Base-by-base conservation (phyloP, 495 filamentous ascomycete species). In the Penicillium silybi region DNA sequence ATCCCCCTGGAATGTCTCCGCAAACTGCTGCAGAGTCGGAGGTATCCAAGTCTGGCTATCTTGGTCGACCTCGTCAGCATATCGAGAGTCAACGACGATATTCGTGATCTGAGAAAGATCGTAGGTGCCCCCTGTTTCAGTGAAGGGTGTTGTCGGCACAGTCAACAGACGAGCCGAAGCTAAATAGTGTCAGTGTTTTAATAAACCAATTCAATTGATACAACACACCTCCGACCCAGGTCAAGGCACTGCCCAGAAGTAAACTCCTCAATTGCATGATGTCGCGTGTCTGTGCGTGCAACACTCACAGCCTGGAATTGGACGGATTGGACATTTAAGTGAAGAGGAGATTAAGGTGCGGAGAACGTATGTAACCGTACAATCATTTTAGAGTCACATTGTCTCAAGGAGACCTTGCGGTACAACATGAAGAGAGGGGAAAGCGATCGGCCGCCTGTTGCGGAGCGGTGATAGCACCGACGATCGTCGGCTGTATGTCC, bases 1-100 rank as follows among this genome's bases (percentile, higher is more conserved):
- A 46, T 80, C 72, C 2, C 53, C 60, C 15, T 62, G 62, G 26
- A 80, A 78, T 4, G 69, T 73, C 8, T 58, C 43, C 2, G 73
- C 74, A 47, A 80, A 78, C 1, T 69, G 59, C 13, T 54, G 53
- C 10, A 78, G 57, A 17, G 64, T 75, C 17, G 74, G 75, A 5
- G 77, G 74, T 10, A 78, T 78, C n/a, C 73, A 58, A 11, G 77
- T 80, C 51, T 75, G 59, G 26, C 76, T 75, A 17, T 58, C 22
- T 8, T 62, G 57, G 44, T 80, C 67, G 17, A 69, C 63, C 0
- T 52, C 29, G 6, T 68, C 42, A 2, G 67, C 55, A 57, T 67
- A 77, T 16, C 60, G 58, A n/a, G 62, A 49, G 51, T 80, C 69
- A 11, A 78, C 67, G 20, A 78, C 55, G 34, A 79, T 68, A 2